These are phyloP conservation scores for Backusella morwellensis DNA, from an alignment of 192 early-diverging fungal species.

Conservation along the genomic window DNA sequence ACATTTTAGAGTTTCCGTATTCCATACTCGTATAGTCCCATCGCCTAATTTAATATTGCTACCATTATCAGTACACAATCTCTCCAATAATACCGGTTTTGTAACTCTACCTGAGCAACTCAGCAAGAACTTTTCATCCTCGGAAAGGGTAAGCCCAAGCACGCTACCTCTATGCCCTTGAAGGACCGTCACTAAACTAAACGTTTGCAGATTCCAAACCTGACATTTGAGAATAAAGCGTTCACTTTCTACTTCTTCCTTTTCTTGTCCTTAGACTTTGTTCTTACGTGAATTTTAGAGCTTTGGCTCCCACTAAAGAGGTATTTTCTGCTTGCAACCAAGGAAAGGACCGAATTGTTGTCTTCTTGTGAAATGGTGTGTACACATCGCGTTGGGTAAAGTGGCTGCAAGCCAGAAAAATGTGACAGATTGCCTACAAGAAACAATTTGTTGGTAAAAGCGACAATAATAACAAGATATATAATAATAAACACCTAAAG, in stretches of 20 bases:
- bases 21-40: constrained; percentile 70
- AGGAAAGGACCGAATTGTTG: constrained; percentile 56
- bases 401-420: constrained; percentile 17
- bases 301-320: constrained; percentile 72
- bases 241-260: neutral
- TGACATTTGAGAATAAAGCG: neutral
- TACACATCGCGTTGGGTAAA: constrained; percentile 28
- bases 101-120: constrained; percentile 52
- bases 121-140: constrained; percentile 47
- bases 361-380: constrained; percentile 54
- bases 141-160: constrained; percentile 42
- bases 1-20: constrained; percentile 56
- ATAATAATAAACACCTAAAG: constrained; percentile 4
- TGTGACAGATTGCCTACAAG: constrained; percentile 25
- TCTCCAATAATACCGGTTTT: constrained; percentile 7
- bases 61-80: constrained; percentile 28
- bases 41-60: constrained; percentile 50
- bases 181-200: constrained; percentile 45
- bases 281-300: constrained; percentile 59
- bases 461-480: neutral
- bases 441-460: neutral
- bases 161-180: constrained; percentile 52
- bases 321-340: constrained; percentile 54
- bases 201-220: constrained; percentile 53
- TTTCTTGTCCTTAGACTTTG: neutral